A percentile compares a stretch with the other conserved stretches of the same genome.
Evolutionary conservation across 2,329 filamentous ascomycete species (phyloP).

Genomic region (Fusarium sp.): DNA sequence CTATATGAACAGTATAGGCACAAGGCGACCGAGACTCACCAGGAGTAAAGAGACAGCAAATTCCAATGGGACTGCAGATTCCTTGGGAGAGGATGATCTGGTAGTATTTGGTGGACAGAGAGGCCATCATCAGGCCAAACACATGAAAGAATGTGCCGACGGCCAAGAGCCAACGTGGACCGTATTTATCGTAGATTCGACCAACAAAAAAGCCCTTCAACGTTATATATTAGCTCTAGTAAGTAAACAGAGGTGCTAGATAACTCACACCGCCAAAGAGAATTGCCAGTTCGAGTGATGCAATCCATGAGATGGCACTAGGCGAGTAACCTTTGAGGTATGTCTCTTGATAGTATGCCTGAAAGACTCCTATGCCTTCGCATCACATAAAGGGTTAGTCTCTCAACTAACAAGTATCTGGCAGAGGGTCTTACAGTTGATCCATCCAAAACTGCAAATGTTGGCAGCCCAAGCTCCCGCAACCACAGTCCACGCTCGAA

Average conservation of each 20-base stretch:
- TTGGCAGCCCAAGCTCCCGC: neutral
- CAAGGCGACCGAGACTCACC: slow-evolving; percentile 8
- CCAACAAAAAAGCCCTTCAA: slow-evolving; percentile 72
- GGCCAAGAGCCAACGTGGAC: slow-evolving; percentile 71
- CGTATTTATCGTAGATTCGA: slow-evolving; percentile 74
- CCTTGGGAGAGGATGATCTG: slow-evolving; percentile 61
- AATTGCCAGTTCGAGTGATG: neutral
- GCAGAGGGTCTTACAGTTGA: neutral
- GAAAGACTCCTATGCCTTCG: neutral
- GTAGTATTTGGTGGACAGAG: slow-evolving; percentile 60
- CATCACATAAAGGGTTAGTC: neutral
- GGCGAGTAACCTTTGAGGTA: neutral
- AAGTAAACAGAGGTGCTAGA: too few relatives aligned
- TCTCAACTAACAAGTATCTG: too few relatives aligned
- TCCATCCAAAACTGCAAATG: slow-evolving; percentile 10
- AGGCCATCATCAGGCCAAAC: slow-evolving; percentile 76
- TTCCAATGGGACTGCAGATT: slow-evolving; percentile 55
- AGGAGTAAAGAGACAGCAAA: slow-evolving; percentile 53
- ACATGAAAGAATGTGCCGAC: slow-evolving; percentile 70
- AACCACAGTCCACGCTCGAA: neutral
- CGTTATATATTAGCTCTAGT: neutral
- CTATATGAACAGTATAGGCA: neutral
- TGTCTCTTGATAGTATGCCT: slow-evolving; percentile 3
- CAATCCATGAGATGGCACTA: slow-evolving; percentile 11
- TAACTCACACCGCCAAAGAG: slow-evolving; percentile 8